phyloP scores from a whole-genome alignment of 23 red algal genomes.

The Cyanidiococcus yangmingshanensis region DNA sequence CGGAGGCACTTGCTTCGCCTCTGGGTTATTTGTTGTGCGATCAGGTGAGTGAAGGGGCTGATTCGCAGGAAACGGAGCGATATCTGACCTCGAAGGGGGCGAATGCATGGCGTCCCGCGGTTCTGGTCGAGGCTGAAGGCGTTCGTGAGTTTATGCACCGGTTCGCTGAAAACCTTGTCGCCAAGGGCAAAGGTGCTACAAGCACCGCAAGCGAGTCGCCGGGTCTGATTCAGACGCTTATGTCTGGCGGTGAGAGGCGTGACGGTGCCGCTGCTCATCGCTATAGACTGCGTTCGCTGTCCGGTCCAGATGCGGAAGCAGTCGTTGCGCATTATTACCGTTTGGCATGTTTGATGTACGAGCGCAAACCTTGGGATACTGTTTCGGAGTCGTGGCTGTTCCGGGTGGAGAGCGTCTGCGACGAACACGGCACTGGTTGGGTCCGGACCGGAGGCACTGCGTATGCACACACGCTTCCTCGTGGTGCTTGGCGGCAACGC shows the following conservation, averaged over 20 bases:
- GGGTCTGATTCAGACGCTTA: neutral
- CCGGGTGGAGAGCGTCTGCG: conserved; percentile 9
- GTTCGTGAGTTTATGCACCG: conserved; percentile 18
- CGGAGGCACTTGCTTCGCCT: neutral
- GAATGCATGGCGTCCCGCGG: neutral
- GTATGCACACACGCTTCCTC: neutral
- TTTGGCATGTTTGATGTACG: neutral
- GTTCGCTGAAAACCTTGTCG: conserved; percentile 11
- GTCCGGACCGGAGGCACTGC: neutral
- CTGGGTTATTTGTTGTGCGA: neutral
- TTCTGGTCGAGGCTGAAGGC: conserved; percentile 5
- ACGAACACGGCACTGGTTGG: neutral
- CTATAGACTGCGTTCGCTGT: neutral
- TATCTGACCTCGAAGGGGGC: neutral
- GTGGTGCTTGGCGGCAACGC: neutral
- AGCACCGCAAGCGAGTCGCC: neutral
- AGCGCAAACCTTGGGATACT: neutral
- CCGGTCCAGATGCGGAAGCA: neutral
- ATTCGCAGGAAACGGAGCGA: neutral
- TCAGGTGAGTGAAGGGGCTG: neutral
- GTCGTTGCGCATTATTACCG: neutral
- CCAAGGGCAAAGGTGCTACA: neutral
- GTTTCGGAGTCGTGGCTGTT: conserved; percentile 9
- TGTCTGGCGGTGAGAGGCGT: neutral
- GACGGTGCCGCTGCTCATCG: neutral